These are phyloP conservation scores for Schizosaccharomyces versatilis DNA, from an alignment of 1,139 yeast genomes.

Conservation along the genomic window DNA sequence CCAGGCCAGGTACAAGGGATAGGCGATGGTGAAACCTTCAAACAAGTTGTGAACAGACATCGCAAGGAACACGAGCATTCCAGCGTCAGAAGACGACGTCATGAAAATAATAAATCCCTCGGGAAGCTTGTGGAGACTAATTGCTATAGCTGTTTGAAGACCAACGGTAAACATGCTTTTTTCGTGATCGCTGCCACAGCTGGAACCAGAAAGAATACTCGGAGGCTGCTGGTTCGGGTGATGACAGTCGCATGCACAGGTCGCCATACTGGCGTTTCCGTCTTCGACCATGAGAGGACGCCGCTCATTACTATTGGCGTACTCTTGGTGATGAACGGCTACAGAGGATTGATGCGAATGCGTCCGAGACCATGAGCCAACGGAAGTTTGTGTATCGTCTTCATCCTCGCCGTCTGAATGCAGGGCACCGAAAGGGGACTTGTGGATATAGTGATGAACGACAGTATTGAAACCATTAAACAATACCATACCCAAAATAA, in stretches of 20 bases:
- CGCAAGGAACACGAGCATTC: constrained; percentile 61
- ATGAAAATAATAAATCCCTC: constrained; percentile 82
- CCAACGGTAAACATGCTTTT: constrained; percentile 68
- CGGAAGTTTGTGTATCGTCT: no score
- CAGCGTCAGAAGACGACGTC: constrained; percentile 58
- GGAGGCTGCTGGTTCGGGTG: neutral
- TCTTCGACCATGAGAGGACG: neutral
- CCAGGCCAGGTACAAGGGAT: constrained; percentile 63
- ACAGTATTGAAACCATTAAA: no score
- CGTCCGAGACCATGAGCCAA: no score
- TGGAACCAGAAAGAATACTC: constrained; percentile 19
- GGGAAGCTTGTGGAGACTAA: constrained; percentile 75
- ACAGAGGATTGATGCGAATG: no score
- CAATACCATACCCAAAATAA: no score
- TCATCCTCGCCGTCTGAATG: no score
- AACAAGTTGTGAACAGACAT: constrained; percentile 72
- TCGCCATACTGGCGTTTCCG: neutral
- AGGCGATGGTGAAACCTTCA: constrained; percentile 89
- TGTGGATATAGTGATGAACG: no score
- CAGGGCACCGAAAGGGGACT: no score
- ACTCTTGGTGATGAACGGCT: no score
- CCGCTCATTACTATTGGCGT: no score
- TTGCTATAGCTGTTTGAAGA: constrained; percentile 69
- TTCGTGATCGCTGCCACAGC: constrained; percentile 27
- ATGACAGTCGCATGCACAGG: neutral